phyloP scores from a whole-genome alignment of 108 stramenopile genomes.

The Cyclotella sp. region DNA sequence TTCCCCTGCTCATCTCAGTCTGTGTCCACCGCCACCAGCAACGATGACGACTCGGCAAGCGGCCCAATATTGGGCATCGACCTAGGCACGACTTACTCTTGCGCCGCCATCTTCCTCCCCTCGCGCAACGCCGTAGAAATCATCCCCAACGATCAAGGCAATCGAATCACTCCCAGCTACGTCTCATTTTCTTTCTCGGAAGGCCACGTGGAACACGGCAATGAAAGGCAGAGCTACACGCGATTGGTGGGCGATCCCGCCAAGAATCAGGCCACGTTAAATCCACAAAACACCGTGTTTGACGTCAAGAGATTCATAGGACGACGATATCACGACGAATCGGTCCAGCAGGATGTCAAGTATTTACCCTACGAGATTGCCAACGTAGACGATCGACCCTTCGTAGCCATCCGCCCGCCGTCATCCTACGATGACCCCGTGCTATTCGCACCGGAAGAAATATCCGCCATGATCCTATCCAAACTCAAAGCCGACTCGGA shows the following conservation, averaged over 20 bases:
- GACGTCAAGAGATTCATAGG: slow-evolving; percentile 99
- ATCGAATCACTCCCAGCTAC: slow-evolving; percentile 99
- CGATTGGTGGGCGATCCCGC: slow-evolving; percentile 98
- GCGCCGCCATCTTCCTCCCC: slow-evolving; percentile 97
- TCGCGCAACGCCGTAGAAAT: slow-evolving; percentile 93
- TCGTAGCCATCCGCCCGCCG: neutral
- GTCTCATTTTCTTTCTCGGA: slow-evolving; percentile 81
- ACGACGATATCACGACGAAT: slow-evolving; percentile 91
- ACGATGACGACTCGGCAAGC: neutral
- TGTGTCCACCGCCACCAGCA: too few species aligned
- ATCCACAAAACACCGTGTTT: slow-evolving; percentile 97
- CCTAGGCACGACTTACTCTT: slow-evolving; percentile 98
- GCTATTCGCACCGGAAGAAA: slow-evolving; percentile 87
- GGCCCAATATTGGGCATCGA: slow-evolving; percentile 73
- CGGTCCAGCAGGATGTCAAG: slow-evolving; percentile 98
- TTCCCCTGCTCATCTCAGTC: neutral
- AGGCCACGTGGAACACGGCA: slow-evolving; percentile 28
- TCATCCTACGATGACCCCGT: neutral
- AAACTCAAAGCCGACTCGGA: slow-evolving; percentile 92
- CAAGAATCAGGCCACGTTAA: slow-evolving; percentile 98
- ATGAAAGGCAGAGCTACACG: slow-evolving; percentile 55
- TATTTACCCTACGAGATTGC: slow-evolving; percentile 95
- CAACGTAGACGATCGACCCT: slow-evolving; percentile 39
- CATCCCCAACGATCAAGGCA: slow-evolving; percentile 98
- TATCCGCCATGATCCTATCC: slow-evolving; percentile 86